Evolutionary conservation across 306 rosid species (phyloP).

Genomic region (Inga laurina): DNA sequence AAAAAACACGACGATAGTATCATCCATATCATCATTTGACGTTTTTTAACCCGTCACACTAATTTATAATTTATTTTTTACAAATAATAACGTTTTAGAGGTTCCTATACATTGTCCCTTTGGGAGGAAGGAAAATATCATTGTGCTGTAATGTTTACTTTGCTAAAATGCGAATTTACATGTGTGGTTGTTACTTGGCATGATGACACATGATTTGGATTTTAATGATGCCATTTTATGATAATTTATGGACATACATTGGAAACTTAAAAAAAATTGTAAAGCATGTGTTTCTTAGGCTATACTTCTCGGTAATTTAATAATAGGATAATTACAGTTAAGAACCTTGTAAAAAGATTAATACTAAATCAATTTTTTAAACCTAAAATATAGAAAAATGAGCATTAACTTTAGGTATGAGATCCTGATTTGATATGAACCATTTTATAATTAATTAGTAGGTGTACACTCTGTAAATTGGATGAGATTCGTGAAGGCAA

Average conservation of each 20-base stretch:
- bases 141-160: neutral
- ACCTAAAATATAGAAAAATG: no score
- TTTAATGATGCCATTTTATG: neutral
- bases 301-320: neutral
- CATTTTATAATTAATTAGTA: neutral
- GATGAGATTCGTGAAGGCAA: neutral
- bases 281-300: neutral
- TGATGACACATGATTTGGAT: neutral
- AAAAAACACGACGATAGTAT: no score
- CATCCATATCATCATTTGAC: neutral
- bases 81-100: neutral
- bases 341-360: neutral
- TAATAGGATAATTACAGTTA: no score
- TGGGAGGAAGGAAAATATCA: neutral
- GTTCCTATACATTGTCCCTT: neutral
- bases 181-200: neutral
- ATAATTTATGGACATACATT: neutral
- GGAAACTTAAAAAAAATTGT: neutral
- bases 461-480: neutral
- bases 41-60: neutral
- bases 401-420: neutral
- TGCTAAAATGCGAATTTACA: neutral
- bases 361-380: neutral
- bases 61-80: neutral
- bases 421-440: neutral